Conservation (phyloP, 768 basidiomycete species). For the Tricholoma sp. region DNA sequence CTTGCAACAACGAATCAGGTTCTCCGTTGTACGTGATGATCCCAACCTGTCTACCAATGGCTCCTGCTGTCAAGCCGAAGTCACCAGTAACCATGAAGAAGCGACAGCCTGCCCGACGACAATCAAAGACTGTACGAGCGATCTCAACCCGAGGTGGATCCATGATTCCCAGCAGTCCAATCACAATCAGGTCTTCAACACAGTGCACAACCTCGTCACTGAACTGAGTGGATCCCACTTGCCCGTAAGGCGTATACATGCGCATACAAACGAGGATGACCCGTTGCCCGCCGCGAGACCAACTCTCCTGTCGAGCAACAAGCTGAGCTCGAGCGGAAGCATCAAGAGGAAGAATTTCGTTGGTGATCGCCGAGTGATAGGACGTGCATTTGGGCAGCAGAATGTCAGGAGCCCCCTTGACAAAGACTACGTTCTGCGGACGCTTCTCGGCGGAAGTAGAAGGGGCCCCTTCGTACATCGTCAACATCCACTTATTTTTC, state of each 20-base stretch:
- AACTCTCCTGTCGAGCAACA: conserved; percentile 29
- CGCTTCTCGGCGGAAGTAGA: conserved; percentile 1
- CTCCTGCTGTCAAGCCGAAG: conserved; percentile 46
- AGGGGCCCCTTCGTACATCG: conserved; percentile 23
- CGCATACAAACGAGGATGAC: conserved; percentile 44
- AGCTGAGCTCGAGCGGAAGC: conserved; percentile 16
- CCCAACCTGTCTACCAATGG: conserved; percentile 43
- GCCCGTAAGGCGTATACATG: conserved; percentile 15
- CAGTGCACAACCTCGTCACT: conserved; percentile 35
- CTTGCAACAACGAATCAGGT: conserved; percentile 9
- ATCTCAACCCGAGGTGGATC: conserved; percentile 52
- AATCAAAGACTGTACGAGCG: conserved; percentile 38
- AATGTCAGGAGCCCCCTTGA: conserved; percentile 60
- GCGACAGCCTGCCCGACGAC: conserved; percentile 44
- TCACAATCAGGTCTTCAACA: conserved; percentile 35
- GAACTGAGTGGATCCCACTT: conserved; percentile 15
- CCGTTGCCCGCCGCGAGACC: conserved; percentile 47
- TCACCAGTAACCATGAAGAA: conserved; percentile 58
- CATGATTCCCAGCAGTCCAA: conserved; percentile 49
- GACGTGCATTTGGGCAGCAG: conserved; percentile 36
- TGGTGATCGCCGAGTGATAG: conserved; percentile 11
- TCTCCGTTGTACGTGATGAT: conserved; percentile 33
- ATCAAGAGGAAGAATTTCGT: conserved; percentile 24
- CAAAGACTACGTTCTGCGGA: conserved; percentile 30
- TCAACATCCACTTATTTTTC: conserved; percentile 57